Evolutionary conservation across 768 basidiomycete genomes (phyloP).

Genomic region (Mycena rosella): DNA sequence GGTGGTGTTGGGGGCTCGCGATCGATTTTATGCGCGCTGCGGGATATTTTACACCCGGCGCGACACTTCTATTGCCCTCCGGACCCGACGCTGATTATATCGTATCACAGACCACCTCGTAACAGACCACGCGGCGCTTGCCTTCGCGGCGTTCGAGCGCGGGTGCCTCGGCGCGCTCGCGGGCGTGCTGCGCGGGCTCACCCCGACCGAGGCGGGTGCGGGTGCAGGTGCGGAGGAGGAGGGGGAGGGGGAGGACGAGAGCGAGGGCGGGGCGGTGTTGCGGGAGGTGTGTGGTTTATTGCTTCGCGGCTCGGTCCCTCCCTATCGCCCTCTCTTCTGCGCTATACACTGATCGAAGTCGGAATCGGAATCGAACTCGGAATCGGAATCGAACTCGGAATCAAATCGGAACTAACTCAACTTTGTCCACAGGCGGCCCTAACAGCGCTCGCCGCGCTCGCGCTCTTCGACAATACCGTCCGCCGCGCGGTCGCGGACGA

Average conservation of each 20-base stretch:
- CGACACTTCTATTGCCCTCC: no score
- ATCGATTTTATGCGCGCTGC: no score
- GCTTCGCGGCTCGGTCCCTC: no score
- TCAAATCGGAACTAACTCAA: no score
- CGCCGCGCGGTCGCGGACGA: conserved; percentile 76
- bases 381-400: no score
- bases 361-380: no score
- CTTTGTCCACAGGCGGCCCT: conserved; percentile 85
- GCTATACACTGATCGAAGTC: no score
- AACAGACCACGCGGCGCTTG: conserved; percentile 75
- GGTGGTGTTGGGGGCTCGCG: no score
- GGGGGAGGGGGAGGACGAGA: conserved; percentile 81
- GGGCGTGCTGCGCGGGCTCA: conserved; percentile 64
- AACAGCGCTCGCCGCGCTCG: conserved; percentile 79
- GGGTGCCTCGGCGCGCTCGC: conserved; percentile 61
- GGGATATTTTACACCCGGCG: no score
- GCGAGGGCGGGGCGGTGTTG: conserved; percentile 67
- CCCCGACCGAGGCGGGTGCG: conserved; percentile 48
- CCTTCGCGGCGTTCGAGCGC: conserved; percentile 77
- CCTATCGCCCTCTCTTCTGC: no score
- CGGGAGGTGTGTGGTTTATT: conserved; percentile 64
- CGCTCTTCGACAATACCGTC: conserved; percentile 80
- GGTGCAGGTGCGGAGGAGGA: no score
- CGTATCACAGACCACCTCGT: conserved; percentile 70
- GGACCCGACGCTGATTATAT: no score